Base-by-base conservation (phyloP, 495 filamentous ascomycete genomes). In the Cryomyces minteri region DNA sequence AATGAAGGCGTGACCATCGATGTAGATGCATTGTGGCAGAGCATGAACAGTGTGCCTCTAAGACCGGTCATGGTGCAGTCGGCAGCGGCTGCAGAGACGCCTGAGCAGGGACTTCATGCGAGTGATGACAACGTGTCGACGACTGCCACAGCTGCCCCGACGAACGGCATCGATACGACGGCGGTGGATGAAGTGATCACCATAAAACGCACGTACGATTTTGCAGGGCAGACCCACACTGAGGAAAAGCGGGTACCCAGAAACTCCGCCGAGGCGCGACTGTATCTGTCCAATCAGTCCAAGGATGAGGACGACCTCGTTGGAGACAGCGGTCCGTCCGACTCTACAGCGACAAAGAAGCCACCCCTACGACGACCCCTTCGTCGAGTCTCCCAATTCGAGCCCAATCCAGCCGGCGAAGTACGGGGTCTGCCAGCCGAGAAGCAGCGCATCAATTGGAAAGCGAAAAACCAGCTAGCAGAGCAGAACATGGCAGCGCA, bases 141-240 rank as follows among this genome's bases (percentile, higher is more conserved):
- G 18, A 25, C 2, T 2, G 18, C 18, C 18, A 2, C 18, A 25
- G 46, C 38, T 39, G 12, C 41, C 18, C 41, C 39, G 9, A 29
- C 14, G 31, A n/a, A 40, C 10, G 38, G 11, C 31, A 30, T 36
- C 31, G 29, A 38, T 38, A 3, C 2, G 9, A 10, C 34, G 34
- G 34, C 3, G 9, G 12, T 14, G 9, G 49, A 61, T 32, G 67
- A 79, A 11, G 74, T 74, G 66, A 74, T 96, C 49, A 79, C 78
- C 43, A 92, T 98, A 41, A 88, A 81, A 48, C 79, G 83, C 31
- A 86, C 80, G 5, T 94, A 93, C 63, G 80, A 81, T 45, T 96
- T 94, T 54, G 90, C 90, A 9, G 92, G 92, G 46, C 78, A 88
- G 57, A 82, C 82, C 53, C 37, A 49, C 9, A 84, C 78, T 1